A percentile compares a stretch with the other conserved stretches of the same genome.
Evolutionary conservation across 2,329 filamentous ascomycete species (phyloP).

Genomic region (Fusarium chlamydosporum): DNA sequence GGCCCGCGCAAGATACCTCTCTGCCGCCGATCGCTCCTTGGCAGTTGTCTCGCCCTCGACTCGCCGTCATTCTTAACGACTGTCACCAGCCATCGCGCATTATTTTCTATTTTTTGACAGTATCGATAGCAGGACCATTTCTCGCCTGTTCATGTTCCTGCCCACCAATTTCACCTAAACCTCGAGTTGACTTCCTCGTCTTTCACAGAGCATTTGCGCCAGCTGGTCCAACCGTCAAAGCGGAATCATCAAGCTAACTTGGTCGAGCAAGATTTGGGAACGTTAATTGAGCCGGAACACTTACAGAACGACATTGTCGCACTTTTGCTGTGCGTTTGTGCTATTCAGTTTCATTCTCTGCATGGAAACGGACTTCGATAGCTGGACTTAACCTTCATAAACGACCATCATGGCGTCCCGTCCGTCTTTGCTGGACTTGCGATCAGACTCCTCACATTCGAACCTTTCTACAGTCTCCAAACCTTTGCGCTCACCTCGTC

Average conservation of each 20-base stretch:
- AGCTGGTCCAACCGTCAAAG: conserved; percentile 14
- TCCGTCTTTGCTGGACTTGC: conserved; percentile 71
- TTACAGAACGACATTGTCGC: conserved; percentile 5
- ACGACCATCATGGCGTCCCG: conserved; percentile 65
- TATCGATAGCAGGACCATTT: conserved; percentile 8
- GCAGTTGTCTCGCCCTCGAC: conserved; percentile 36
- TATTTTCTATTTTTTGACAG: conserved; percentile 24
- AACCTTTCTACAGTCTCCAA: conserved; percentile 61
- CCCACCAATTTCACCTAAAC: conserved; percentile 5
- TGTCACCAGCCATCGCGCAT: conserved; percentile 24
- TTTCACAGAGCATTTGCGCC: conserved; percentile 10
- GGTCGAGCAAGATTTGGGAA: background rate
- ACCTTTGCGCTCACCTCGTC: conserved; percentile 77
- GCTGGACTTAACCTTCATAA: conserved; percentile 28
- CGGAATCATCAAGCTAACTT: conserved; percentile 10
- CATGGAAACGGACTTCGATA: conserved; percentile 38
- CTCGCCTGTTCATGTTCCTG: conserved; percentile 4
- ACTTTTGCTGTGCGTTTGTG: conserved; percentile 9
- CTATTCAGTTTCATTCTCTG: conserved; percentile 14
- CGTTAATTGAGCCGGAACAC: conserved; percentile 5
- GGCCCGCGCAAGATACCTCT: conserved; percentile 40
- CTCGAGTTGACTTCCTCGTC: conserved; percentile 17
- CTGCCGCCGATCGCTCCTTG: conserved; percentile 43
- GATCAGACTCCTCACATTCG: conserved; percentile 69
- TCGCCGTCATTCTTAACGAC: conserved; percentile 35